A percentile compares a stretch with the other conserved stretches of the same genome.
These are phyloP conservation scores for Logfia minima DNA, from an alignment of 129 eudicot species.

Conservation along the genomic window DNA sequence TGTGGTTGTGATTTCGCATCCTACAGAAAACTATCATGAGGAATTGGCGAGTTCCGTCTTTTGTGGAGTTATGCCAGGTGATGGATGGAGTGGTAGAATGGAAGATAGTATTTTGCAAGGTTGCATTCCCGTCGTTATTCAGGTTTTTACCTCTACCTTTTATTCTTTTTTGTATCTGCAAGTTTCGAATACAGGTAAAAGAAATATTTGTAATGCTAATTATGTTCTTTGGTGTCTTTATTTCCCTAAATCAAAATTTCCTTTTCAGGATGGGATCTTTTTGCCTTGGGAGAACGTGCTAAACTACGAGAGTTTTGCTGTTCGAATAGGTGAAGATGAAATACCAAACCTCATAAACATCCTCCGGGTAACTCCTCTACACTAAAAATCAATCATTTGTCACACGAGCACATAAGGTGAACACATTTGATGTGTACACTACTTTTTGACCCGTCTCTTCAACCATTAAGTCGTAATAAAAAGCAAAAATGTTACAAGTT, in stretches of 20 bases:
- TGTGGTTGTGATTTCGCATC: conserved; percentile 76
- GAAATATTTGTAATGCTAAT: neutral
- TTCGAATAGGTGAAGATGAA: conserved; percentile 84
- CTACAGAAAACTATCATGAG: conserved; percentile 61
- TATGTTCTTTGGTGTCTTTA: neutral
- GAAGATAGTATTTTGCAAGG: conserved; percentile 96
- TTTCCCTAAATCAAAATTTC: neutral
- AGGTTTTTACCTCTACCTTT: conserved; percentile 44
- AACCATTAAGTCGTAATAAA: neutral
- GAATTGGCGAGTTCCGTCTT: conserved; percentile 77
- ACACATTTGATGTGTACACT: too few relatives aligned
- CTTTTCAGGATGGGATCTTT: conserved; percentile 78
- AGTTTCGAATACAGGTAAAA: neutral
- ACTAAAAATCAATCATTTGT: conserved; percentile 8
- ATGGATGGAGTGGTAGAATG: conserved; percentile 99
- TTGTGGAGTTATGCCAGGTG: conserved; percentile 99
- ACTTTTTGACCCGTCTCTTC: neutral
- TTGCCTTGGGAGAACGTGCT: conserved; percentile 92
- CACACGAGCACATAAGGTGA: neutral
- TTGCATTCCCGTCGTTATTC: conserved; percentile 94
- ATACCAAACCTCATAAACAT: conserved; percentile 78
- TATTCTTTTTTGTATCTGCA: neutral
- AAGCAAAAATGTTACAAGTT: neutral
- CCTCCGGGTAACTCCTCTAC: conserved; percentile 61
- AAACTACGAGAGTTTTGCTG: conserved; percentile 91